Base-by-base conservation (phyloP, 257 asterid species). In the Galeopsis tetrahit region DNA sequence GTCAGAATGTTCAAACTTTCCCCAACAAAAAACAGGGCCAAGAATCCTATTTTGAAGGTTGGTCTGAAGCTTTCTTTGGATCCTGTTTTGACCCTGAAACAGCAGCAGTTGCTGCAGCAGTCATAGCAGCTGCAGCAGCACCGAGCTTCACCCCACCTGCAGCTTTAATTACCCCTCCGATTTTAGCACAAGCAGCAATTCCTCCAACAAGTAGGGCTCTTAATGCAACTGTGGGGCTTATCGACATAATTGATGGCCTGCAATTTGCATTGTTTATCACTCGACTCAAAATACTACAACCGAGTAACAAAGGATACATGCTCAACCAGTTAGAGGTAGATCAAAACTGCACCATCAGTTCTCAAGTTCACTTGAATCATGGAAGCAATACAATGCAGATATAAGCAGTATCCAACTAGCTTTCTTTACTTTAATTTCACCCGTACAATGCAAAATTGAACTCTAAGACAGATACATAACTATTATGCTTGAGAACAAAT, bases 71-170 rank as follows among this genome's bases (percentile, higher is more conserved):
- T 43, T 84, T 82, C 32, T 78, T 73, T 0, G 75, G 68, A 61
- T 88, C 92, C 66, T 81, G 85, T 39, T 83, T 88, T 17, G 90
- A 39, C 14, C 88, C 89, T 2, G 97, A 84, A 31, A 84, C 76
- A 8, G 93, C 97, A 17, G 97, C 97, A 0, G 90, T 80, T 56
- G 95, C 93, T 9, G 98, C 98, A 42, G 97, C 97, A 43, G 93
- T 89, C 88, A 89, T 66, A 3, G 99, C 97, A 6, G 99, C 97
- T 0, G 98, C 88, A 0, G 97, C 96, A 1, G 91, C 89, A 2
- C 97, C 92, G 2, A 89, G 21, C 87, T 94, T 94, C 34, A 72
- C 90, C 8, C 97, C 97, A 32, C 99, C 90, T 1, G 91, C 99
- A 44, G 95, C 99, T 84, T 94, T 94, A 81, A 89, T 75, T 5